Percentiles rank a stretch among this genome's conserved stretches.
Evolutionary conservation across 2,329 filamentous ascomycete species (phyloP).

Genomic region (Periconia digitata): DNA sequence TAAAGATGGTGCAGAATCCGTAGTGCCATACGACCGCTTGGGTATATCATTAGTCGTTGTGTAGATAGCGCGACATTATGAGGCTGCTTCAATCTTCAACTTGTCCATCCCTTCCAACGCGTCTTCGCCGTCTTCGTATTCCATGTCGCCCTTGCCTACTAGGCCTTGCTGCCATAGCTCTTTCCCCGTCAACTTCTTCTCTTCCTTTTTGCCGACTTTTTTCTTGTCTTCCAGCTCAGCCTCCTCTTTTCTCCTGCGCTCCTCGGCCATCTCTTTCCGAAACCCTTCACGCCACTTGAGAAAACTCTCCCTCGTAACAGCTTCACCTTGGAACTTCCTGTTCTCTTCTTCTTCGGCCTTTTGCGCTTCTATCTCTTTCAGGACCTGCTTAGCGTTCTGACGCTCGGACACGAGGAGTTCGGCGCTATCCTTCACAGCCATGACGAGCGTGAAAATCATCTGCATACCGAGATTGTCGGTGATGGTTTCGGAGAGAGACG

Average conservation of each 20-base stretch:
- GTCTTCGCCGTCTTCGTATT: constrained; percentile 64
- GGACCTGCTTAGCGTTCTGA: constrained; percentile 61
- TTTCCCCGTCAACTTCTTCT: constrained; percentile 73
- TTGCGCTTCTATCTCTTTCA: constrained; percentile 56
- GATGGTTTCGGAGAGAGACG: constrained; percentile 71
- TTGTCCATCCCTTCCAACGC: constrained; percentile 49
- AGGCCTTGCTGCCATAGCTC: constrained; percentile 54
- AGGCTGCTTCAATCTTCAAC: constrained; percentile 50
- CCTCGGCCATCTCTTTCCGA: constrained; percentile 76
- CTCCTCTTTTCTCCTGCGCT: constrained; percentile 57
- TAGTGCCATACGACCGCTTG: constrained; percentile 1
- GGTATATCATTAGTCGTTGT: constrained; percentile 22
- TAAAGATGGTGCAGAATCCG: constrained; percentile 1
- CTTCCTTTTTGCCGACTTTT: constrained; percentile 60
- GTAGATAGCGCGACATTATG: constrained; percentile 12
- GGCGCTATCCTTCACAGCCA: constrained; percentile 84
- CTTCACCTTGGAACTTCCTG: constrained; percentile 89
- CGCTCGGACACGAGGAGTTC: constrained; percentile 80
- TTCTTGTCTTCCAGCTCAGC: constrained; percentile 72
- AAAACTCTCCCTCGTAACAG: constrained; percentile 86
- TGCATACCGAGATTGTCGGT: constrained; percentile 95
- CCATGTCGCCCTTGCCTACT: constrained; percentile 56
- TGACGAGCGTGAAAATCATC: constrained; percentile 93
- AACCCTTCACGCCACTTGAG: constrained; percentile 80
- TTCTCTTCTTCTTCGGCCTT: constrained; percentile 89